Base-by-base conservation (phyloP, 441 rosid species). In the Flueggea neowawraea region DNA sequence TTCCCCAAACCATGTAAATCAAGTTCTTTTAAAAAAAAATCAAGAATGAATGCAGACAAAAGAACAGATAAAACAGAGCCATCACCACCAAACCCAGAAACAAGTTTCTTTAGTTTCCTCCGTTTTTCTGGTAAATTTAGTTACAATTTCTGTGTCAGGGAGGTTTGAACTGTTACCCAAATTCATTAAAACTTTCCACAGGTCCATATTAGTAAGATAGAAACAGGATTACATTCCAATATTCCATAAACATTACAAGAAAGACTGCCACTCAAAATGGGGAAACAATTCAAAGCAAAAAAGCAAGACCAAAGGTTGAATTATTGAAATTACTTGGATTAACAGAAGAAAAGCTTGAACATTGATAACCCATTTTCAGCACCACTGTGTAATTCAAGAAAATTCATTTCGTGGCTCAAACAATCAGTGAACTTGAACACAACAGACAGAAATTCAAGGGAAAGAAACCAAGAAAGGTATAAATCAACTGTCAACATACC, bases 311-410 rank as follows among this genome's bases (percentile, higher is more conserved):
- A 6, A 47, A 47, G n/a, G 2, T 47, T 47, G 12, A 10, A 11
- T 47, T 2, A 4, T 12, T 10, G 9, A 47, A 47, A 47, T 10
- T 2, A 47, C 4, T 10, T 4, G 14, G 4, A 47, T 3, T 10
- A 12, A 9, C 4, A 58, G 47, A 12, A 2, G 7, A 10, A 4
- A 28, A 66, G 48, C 48, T 49, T 65, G 55, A 33, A 52, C 66
- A 60, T 33, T 57, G 50, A 36, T 56, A 64, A 71, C 71, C 74
- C 76, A 52, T 65, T 71, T 69, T 10, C 51, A 17, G 55, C 39
- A 44, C 54, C 54, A 33, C 8, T 31, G 31, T 43, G 49, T 50
- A 54, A 48, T 28, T 64, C 68, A 62, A 14, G 51, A 49, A 44
- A 71, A 59, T 31, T 6, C 17, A 54, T 10, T 39, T 52, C 32